Percentiles rank a stretch among this genome's conserved stretches.
These are phyloP conservation scores for Puya raimondii DNA, from an alignment of 176 grass and related monocot species.

Conservation along the genomic window DNA sequence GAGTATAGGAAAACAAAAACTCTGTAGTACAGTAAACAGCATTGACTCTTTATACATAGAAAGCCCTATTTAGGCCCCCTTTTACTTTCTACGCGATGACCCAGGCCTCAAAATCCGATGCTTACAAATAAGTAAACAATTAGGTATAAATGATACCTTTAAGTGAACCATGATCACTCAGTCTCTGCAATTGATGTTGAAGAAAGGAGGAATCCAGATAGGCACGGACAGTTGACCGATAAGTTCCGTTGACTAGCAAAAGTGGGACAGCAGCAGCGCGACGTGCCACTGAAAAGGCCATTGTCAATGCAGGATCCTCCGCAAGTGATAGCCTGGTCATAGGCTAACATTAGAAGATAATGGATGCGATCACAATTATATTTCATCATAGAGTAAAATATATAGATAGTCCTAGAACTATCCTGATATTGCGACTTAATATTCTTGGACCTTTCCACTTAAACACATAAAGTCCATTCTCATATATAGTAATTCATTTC, in stretches of 20 bases:
- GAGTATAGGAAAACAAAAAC: no score
- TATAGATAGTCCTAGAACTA: no score
- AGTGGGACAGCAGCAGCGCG: constrained; percentile 85
- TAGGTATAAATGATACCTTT: constrained; percentile 45
- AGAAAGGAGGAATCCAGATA: constrained; percentile 93
- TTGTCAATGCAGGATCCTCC: constrained; percentile 69
- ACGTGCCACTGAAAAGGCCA: constrained; percentile 84
- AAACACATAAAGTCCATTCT: no score
- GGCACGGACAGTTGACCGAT: constrained; percentile 72
- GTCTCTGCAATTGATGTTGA: constrained; percentile 66
- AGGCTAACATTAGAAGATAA: not conserved
- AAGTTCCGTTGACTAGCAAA: constrained; percentile 90
- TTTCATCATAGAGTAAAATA: not conserved
- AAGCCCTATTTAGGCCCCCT: no score
- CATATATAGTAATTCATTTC: no score
- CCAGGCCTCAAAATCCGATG: no score
- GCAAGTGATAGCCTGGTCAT: constrained; percentile 50
- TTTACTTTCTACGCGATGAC: no score
- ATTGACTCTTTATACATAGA: no score
- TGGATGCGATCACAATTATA: not conserved
- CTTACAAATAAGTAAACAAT: not conserved
- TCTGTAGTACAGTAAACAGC: no score
- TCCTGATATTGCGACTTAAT: no score
- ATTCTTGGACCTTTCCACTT: no score
- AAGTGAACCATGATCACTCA: constrained; percentile 47